phyloP scores from a whole-genome alignment of 306 rosid species.

The Cyclanthera cordifolia region DNA sequence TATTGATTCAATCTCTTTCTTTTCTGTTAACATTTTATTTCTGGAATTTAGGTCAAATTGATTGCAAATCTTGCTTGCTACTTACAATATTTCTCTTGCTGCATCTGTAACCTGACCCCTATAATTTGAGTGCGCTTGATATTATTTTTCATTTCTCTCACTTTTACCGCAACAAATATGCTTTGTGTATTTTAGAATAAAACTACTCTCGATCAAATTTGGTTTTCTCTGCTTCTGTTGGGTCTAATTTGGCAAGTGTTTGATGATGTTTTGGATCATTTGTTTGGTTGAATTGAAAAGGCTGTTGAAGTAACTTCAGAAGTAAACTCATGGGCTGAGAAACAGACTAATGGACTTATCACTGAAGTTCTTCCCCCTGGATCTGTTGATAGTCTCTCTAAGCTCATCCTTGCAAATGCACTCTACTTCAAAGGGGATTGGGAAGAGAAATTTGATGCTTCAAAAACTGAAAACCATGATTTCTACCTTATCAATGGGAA shows the following conservation, averaged over 20 bases:
- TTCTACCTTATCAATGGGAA: slow-evolving; percentile 52
- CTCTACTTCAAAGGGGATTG: slow-evolving; percentile 76
- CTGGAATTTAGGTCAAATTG: neutral
- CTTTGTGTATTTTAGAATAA: neutral
- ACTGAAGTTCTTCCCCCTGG: slow-evolving; percentile 38
- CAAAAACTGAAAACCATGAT: slow-evolving; percentile 36
- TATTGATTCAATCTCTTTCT: neutral
- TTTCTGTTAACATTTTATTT: too few species aligned
- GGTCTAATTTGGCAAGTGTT: neutral
- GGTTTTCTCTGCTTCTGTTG: neutral
- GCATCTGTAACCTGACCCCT: neutral
- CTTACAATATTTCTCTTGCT: neutral
- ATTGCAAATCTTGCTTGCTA: neutral
- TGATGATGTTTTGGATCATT: neutral
- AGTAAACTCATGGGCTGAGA: slow-evolving; percentile 53
- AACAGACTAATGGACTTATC: slow-evolving; percentile 44
- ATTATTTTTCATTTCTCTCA: neutral
- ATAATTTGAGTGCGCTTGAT: neutral
- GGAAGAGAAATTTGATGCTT: slow-evolving; percentile 48
- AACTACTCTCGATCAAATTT: neutral
- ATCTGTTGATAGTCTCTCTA: slow-evolving; percentile 23
- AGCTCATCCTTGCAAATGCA: slow-evolving; percentile 62
- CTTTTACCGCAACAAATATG: neutral
- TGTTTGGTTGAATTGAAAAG: slow-evolving; percentile 33
- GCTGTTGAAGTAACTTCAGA: slow-evolving; percentile 42